Conservation (phyloP, 1,284 basidiomycete genomes). For the Stygiomarasmius scandens region DNA sequence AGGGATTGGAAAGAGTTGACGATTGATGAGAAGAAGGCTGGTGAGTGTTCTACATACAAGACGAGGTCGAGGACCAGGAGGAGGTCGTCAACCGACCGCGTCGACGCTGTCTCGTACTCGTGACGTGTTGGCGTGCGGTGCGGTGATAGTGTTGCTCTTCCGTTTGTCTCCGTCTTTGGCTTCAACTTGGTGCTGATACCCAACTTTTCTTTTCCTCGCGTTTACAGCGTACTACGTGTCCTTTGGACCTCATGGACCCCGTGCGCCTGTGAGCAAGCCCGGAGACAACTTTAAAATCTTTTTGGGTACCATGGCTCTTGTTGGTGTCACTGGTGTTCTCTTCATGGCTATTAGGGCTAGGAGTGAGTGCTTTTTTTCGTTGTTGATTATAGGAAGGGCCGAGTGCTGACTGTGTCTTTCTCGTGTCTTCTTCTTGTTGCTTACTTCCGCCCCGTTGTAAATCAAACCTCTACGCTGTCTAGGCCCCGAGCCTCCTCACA, state of each 20-base stretch:
- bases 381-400: constrained; percentile 5
- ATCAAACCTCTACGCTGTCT: constrained; percentile 50
- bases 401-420: constrained; percentile 26
- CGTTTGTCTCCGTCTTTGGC: constrained; percentile 4
- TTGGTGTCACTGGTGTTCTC: constrained; percentile 62
- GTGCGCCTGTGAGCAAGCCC: constrained; percentile 76
- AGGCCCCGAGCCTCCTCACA: constrained; percentile 61
- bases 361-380: constrained; percentile 54
- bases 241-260: constrained; percentile 95
- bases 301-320: constrained; percentile 56
- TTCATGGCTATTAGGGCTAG: constrained; percentile 56
- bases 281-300: constrained; percentile 78
- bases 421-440: background rate
- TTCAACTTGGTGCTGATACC: constrained; percentile 11
- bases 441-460: background rate
- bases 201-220: constrained; percentile 2
- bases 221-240: constrained; percentile 91
- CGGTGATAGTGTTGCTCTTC: background rate
- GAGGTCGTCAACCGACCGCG: too few species aligned
- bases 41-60: constrained; percentile 79
- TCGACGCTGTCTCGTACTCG: too few species aligned
- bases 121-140: background rate
- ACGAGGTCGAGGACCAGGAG: too few species aligned
- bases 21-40: constrained; percentile 96
- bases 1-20: constrained; percentile 94